Percentiles rank a stretch among this genome's conserved stretches.
These are phyloP conservation scores for Candida tropicalis DNA, from an alignment of 1,139 yeast species.

Conservation along the genomic window DNA sequence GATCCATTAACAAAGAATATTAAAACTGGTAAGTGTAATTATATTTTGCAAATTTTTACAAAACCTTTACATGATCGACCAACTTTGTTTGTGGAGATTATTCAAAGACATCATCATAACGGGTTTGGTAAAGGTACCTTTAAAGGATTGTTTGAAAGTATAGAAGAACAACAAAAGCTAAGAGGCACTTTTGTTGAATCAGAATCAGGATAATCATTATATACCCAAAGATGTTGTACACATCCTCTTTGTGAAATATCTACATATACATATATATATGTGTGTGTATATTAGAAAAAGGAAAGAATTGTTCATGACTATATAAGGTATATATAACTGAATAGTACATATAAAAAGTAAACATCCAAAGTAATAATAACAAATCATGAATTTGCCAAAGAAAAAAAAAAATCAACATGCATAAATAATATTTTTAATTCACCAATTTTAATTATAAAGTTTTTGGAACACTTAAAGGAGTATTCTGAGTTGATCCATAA, in stretches of 20 bases:
- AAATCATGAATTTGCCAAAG: background rate
- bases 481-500: conserved; percentile 11
- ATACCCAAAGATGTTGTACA: too few relatives aligned
- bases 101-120: conserved; percentile 75
- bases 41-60: conserved; percentile 76
- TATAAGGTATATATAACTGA: background rate
- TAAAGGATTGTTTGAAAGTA: conserved; percentile 75
- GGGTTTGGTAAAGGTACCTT: conserved; percentile 92
- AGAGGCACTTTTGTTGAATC: conserved; percentile 47
- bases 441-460: conserved; percentile 7
- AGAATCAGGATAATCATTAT: background rate
- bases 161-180: conserved; percentile 61
- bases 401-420: background rate
- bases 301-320: background rate
- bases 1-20: conserved; percentile 49
- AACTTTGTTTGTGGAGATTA: conserved; percentile 76
- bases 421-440: background rate
- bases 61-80: conserved; percentile 79
- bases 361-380: background rate
- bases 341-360: conserved; percentile 1
- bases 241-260: too few relatives aligned
- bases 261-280: too few relatives aligned
- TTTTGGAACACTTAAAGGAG: conserved; percentile 14
- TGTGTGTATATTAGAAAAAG: too few relatives aligned
- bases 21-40: conserved; percentile 47